Percentiles rank a stretch among this genome's conserved stretches.
Conservation (phyloP, 2,329 filamentous ascomycete species). For the Pochonia chlamydosporia region DNA sequence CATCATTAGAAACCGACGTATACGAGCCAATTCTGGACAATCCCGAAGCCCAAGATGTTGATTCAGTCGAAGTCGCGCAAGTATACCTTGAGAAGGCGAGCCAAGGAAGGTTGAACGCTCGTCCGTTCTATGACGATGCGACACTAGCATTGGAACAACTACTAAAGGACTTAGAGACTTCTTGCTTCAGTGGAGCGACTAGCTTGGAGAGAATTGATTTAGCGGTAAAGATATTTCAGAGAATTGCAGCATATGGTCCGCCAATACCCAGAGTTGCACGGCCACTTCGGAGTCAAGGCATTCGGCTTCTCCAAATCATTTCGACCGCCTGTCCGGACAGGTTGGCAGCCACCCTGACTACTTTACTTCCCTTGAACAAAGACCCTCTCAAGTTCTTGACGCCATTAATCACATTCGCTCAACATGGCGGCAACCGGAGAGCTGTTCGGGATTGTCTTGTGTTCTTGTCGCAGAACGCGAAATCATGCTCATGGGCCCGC, state of each 20-base stretch:
- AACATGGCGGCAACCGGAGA: constrained; percentile 7
- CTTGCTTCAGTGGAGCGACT: not conserved
- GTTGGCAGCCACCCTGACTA: constrained; percentile 14
- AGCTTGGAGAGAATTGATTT: constrained; percentile 4
- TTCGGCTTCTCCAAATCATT: constrained; percentile 19
- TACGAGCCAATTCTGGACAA: not conserved
- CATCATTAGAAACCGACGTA: not conserved
- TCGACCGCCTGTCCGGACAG: constrained; percentile 12
- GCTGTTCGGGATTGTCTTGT: constrained; percentile 9
- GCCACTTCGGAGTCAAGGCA: constrained; percentile 12
- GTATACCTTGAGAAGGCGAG: constrained; percentile 2
- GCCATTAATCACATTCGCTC: constrained; percentile 6
- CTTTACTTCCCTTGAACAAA: constrained; percentile 15
- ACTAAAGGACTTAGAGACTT: constrained; percentile 6
- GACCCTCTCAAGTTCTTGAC: constrained; percentile 15
- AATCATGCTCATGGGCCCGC: constrained; percentile 8
- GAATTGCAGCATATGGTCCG: constrained; percentile 10
- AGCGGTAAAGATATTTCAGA: constrained; percentile 14
- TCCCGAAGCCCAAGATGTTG: not conserved
- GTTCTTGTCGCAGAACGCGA: constrained; percentile 8
- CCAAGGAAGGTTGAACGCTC: not conserved
- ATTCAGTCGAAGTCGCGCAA: constrained; percentile 3
- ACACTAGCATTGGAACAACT: constrained; percentile 8
- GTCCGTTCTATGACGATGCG: constrained; percentile 8
- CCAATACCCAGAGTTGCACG: constrained; percentile 9